Percentiles rank a stretch among this genome's conserved stretches.
Conservation (phyloP, 2,329 filamentous ascomycete species). For the Aspergillus proliferans region DNA sequence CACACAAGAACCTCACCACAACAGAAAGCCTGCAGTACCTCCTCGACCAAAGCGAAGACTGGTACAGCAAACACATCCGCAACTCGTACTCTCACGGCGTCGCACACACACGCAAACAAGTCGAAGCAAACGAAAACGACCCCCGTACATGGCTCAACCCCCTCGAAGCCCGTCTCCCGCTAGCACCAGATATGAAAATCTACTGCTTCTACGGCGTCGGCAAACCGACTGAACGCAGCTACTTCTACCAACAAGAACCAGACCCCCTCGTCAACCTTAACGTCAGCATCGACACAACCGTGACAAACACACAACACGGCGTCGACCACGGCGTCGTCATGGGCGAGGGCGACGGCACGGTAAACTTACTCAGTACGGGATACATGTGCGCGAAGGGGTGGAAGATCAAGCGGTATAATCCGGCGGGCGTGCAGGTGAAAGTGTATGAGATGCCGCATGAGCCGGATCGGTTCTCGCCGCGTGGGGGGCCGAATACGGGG, state of each 20-base stretch:
- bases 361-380: slow-evolving; percentile 81
- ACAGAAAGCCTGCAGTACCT: slow-evolving; percentile 71
- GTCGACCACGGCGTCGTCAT: slow-evolving; percentile 86
- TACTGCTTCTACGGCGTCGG: slow-evolving; percentile 96
- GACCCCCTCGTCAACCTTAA: slow-evolving; percentile 54
- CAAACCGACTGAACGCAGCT: slow-evolving; percentile 86
- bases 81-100: slow-evolving; percentile 81
- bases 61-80: slow-evolving; percentile 71
- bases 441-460: slow-evolving; percentile 96
- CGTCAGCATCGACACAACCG: slow-evolving; percentile 49
- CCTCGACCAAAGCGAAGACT: slow-evolving; percentile 69
- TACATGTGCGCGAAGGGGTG: slow-evolving; percentile 98
- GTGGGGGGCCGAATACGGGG: slow-evolving; percentile 65
- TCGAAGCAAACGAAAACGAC: slow-evolving; percentile 73
- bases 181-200: slow-evolving; percentile 84
- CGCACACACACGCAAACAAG: slow-evolving; percentile 70
- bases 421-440: slow-evolving; percentile 70
- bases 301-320: slow-evolving; percentile 37
- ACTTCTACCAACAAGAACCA: slow-evolving; percentile 75
- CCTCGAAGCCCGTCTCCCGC: slow-evolving; percentile 79
- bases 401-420: slow-evolving; percentile 91
- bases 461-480: slow-evolving; percentile 81
- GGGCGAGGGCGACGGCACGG: slow-evolving; percentile 93
- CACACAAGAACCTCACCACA: slow-evolving; percentile 70
- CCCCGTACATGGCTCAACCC: slow-evolving; percentile 90